Evolutionary conservation across 345 rosid species (phyloP).

Genomic region (Sonneratia alba): DNA sequence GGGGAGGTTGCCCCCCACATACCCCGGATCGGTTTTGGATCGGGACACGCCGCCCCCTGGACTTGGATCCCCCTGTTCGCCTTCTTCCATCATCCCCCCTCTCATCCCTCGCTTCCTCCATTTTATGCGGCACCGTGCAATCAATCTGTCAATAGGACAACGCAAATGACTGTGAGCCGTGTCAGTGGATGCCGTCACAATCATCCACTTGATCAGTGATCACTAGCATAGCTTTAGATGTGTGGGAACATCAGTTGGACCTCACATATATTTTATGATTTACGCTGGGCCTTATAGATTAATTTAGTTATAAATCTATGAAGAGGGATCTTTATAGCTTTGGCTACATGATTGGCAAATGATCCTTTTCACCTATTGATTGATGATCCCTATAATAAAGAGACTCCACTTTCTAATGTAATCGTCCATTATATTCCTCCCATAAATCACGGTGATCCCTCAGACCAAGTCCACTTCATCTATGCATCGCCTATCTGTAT

Average conservation of each 20-base stretch:
- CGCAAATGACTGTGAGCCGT: too few relatives aligned
- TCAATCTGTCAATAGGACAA: too few relatives aligned
- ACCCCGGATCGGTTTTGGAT: too few relatives aligned
- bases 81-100: too few relatives aligned
- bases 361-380: not conserved
- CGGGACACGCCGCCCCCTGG: too few relatives aligned
- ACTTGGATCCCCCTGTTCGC: too few relatives aligned
- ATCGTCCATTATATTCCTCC: not conserved
- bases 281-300: not conserved
- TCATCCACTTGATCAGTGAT: not conserved
- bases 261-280: not conserved
- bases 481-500: too few relatives aligned
- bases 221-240: not conserved
- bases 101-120: too few relatives aligned
- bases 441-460: not conserved
- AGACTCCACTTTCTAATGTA: not conserved
- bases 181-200: not conserved
- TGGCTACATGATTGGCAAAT: not conserved
- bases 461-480: too few relatives aligned
- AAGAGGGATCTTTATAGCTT: not conserved
- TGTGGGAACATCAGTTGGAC: not conserved
- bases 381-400: not conserved
- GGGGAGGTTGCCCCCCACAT: too few relatives aligned
- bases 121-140: too few relatives aligned
- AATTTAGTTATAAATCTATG: not conserved